Percentiles rank a stretch among this genome's conserved stretches.
phyloP scores from a whole-genome alignment of 2,329 filamentous ascomycete genomes.

The Beauveria rudraprayagi region DNA sequence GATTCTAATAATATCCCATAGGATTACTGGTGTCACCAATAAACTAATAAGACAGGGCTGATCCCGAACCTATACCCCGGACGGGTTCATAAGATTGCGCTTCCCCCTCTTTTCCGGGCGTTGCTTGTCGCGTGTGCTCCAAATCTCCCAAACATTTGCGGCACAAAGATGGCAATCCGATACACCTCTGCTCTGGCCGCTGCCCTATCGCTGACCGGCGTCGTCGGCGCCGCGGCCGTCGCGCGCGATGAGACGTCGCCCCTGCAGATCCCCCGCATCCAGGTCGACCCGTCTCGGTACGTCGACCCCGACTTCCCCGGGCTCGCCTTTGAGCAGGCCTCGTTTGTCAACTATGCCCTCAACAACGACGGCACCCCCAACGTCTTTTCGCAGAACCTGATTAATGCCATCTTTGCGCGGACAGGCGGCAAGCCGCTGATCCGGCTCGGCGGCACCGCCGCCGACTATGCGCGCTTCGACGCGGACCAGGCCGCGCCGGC shows the following conservation, averaged over 20 bases:
- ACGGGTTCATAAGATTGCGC: neutral
- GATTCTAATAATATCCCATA: neutral
- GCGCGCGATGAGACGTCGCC: neutral
- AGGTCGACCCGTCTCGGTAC: neutral
- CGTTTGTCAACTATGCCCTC: conserved; percentile 4
- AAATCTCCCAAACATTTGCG: neutral
- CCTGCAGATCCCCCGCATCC: neutral
- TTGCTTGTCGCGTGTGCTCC: neutral
- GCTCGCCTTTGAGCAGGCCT: conserved; percentile 5
- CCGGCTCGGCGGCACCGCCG: conserved; percentile 27
- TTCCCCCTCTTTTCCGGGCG: neutral
- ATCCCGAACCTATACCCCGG: neutral
- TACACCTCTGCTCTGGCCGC: neutral
- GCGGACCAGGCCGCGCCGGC: conserved; percentile 23
- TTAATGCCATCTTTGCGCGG: conserved; percentile 24
- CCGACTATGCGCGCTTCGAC: conserved; percentile 27
- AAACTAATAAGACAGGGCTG: neutral
- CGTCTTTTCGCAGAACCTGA: conserved; percentile 26
- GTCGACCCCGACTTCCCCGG: conserved; percentile 3
- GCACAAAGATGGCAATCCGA: neutral
- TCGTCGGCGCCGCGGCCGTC: neutral
- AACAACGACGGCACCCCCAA: conserved; percentile 24
- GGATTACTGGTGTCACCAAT: neutral
- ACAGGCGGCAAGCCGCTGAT: conserved; percentile 28
- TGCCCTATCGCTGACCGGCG: neutral